Evolutionary conservation across 495 filamentous ascomycete genomes (phyloP), one percentile per base, ranked within the genome.

Genomic region (Talaromyces ruber): DNA sequence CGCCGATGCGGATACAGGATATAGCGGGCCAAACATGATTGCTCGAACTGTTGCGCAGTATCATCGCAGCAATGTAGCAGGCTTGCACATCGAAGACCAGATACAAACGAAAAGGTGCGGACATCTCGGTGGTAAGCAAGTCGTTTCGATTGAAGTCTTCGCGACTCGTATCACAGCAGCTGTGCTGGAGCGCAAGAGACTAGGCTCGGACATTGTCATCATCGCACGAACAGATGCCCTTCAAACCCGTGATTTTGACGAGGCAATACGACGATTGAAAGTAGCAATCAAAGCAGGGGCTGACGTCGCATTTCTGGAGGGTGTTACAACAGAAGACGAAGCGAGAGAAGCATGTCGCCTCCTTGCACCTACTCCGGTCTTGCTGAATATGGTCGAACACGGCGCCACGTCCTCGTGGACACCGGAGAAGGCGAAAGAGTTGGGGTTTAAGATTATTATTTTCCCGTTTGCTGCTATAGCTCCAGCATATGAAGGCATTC

Each of bases 1-100:
- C 65, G 86, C 87, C 59, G 88, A 90, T 66, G 86, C 84, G 29
- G 88, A 91, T 71, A 86, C 84, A 26, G 85, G 85, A 39, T 88
- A 83, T 67, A 85, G 85, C 62, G 85, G 82, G 0, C 82, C 84
- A 5, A 76, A 88, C 59, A 87, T 87, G 80, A 81, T 90, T 24
- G 76, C 82, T 16, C 78, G 82, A 39, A 85, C 86, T 1, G 81
- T 86, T 18, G 76, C 81, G 62, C 64, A 82, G 70, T 86, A 85
- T 65, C 76, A 78, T 30, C 72, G 74, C 6, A 72, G 79, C n/a
- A 80, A 81, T 43, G 80, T 86, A 9, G 83, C 84, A 3, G 84
- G 74, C 11, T 70, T 86, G 34, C 82, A 86, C 62, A 74, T 86
- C 56, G 84, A 87, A 69, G 84, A 86, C 71, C 82, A 86, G 66